Evolutionary conservation across 768 basidiomycete species (phyloP).

Genomic region (Russula sp.): DNA sequence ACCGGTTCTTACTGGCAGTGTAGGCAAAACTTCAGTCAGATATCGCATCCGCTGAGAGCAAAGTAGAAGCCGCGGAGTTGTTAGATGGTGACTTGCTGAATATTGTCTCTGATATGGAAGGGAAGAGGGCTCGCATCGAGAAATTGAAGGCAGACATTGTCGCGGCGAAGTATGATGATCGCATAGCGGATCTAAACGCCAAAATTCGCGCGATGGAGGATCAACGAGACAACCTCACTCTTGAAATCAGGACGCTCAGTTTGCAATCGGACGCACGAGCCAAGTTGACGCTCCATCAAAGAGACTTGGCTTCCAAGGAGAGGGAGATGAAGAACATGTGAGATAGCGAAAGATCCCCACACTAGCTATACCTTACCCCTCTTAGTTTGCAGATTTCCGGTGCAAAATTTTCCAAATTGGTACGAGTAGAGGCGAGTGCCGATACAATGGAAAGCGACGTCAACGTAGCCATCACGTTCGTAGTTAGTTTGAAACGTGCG

Average conservation of each 20-base stretch:
- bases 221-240: conserved; percentile 57
- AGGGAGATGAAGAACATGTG: conserved; percentile 64
- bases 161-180: conserved; percentile 56
- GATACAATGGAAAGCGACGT: conserved; percentile 72
- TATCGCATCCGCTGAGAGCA: conserved; percentile 45
- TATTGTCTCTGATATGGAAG: conserved; percentile 57
- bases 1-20: not conserved
- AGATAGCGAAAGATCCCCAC: conserved; percentile 26
- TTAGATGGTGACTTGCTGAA: conserved; percentile 48
- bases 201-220: conserved; percentile 59
- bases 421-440: conserved; percentile 49
- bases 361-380: conserved; percentile 1
- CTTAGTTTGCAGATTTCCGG: conserved; percentile 56
- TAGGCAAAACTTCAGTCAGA: conserved; percentile 34
- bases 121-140: conserved; percentile 53
- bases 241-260: conserved; percentile 63
- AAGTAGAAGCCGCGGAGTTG: conserved; percentile 49
- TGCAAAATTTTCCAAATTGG: conserved; percentile 54
- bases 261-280: conserved; percentile 77
- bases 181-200: conserved; percentile 44
- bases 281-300: conserved; percentile 64
- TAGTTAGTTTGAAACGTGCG: conserved; percentile 10
- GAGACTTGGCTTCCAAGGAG: conserved; percentile 56
- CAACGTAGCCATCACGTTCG: conserved; percentile 51
- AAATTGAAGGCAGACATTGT: conserved; percentile 54